A percentile compares a stretch with the other conserved stretches of the same genome.
Evolutionary conservation across 495 filamentous ascomycete species (phyloP).

Genomic region (Pyrenopolyporus hunteri): DNA sequence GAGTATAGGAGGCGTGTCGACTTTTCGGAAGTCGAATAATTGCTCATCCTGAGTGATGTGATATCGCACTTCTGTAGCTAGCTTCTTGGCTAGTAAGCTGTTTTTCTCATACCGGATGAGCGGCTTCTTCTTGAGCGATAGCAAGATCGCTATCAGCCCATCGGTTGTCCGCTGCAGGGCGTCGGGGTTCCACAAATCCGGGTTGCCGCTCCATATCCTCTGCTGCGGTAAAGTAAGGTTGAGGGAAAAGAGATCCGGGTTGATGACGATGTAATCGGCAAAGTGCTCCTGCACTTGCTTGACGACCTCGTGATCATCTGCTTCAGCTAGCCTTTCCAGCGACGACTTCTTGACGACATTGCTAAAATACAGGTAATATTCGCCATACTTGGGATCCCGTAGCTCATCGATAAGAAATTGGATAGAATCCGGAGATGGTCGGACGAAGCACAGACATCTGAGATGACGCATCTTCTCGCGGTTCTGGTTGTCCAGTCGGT

Average conservation of each 20-base stretch:
- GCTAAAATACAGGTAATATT: constrained; percentile 96
- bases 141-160: constrained; percentile 78
- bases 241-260: constrained; percentile 89
- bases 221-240: constrained; percentile 75
- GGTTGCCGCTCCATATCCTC: constrained; percentile 77
- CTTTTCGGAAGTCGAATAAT: constrained; percentile 93
- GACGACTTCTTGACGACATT: constrained; percentile 97
- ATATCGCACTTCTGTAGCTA: constrained; percentile 90
- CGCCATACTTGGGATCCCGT: constrained; percentile 94
- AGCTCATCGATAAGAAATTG: constrained; percentile 95
- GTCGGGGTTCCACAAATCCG: constrained; percentile 90
- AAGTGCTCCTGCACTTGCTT: constrained; percentile 92
- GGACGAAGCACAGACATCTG: constrained; percentile 89
- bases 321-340: constrained; percentile 90
- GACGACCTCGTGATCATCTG: constrained; percentile 97
- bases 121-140: constrained; percentile 94
- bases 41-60: constrained; percentile 95
- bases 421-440: constrained; percentile 88
- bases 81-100: constrained; percentile 86
- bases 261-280: constrained; percentile 92
- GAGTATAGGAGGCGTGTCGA: constrained; percentile 92
- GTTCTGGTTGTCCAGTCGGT: constrained; percentile 87
- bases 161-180: constrained; percentile 83
- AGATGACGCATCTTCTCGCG: constrained; percentile 98
- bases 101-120: constrained; percentile 94